phyloP scores from a whole-genome alignment of 202 grass and related monocot genomes.

The Elaeis oleifera region DNA sequence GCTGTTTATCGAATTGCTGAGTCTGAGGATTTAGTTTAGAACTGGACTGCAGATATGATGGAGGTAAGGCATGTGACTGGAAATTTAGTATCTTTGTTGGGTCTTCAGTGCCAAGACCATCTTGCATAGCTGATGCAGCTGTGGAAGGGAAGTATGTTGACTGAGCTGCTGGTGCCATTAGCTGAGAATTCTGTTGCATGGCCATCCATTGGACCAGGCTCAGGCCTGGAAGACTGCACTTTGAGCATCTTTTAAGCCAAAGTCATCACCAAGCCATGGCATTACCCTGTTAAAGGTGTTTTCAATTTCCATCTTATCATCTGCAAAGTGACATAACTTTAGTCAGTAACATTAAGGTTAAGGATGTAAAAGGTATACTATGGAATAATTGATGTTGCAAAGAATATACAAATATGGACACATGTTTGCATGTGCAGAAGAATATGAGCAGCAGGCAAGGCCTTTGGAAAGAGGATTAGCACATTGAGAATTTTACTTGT shows the following conservation, averaged over 20 bases:
- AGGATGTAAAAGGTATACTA: no score
- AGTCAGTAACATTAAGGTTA: neutral
- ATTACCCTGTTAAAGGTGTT: slow-evolving; percentile 90
- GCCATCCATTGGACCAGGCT: slow-evolving; percentile 96
- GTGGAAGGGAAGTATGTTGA: slow-evolving; percentile 35
- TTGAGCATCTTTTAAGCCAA: slow-evolving; percentile 78
- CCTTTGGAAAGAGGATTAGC: no score
- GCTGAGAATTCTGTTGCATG: slow-evolving; percentile 88
- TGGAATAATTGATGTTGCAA: neutral
- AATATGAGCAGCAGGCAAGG: no score
- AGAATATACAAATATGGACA: neutral
- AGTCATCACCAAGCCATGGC: slow-evolving; percentile 86
- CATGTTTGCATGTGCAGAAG: no score
- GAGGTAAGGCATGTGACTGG: slow-evolving; percentile 45
- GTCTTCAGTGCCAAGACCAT: slow-evolving; percentile 44
- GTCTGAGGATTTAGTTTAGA: slow-evolving; percentile 44
- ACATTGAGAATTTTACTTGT: no score
- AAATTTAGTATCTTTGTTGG: slow-evolving; percentile 50
- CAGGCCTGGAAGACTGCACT: slow-evolving; percentile 76
- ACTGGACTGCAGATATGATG: slow-evolving; percentile 55
- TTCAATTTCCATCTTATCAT: slow-evolving; percentile 80
- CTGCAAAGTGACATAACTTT: slow-evolving; percentile 37
- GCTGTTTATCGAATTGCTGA: slow-evolving; percentile 39
- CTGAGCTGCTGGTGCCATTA: slow-evolving; percentile 38
- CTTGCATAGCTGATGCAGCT: slow-evolving; percentile 34